Evolutionary conservation across 2,329 filamentous ascomycete species (phyloP), one percentile per base, ranked within the genome.

Genomic region (Trichoderma pleuroti): DNA sequence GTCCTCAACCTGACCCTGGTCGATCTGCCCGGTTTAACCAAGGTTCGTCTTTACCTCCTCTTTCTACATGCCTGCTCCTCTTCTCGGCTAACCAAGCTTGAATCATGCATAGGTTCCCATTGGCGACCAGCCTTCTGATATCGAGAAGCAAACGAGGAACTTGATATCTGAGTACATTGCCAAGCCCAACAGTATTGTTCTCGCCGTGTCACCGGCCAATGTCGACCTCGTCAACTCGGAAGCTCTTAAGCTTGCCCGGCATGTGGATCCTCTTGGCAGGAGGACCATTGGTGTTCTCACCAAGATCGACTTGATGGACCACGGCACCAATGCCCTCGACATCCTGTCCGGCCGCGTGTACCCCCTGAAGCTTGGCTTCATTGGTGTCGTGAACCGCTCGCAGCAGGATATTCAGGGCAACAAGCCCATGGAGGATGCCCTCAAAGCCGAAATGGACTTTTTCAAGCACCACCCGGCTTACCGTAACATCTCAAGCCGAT

Each of bases 221-320:
- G 95, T 98, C 77, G 96, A 99, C 79, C 91, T 99, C 76, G 96
- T 98, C 80, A 99, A 99, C 82, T 99, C 96, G 9, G 96, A 99
- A 81, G 94, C 96, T 9, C 84, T 99, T 76, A 99, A 99, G 83
- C 91, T 99, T 72, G 96, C 96, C 72, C 91, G 96, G 67, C 93
- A 99, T 89, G 96, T 99, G 68, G 96, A 99, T 81, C 92, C 96
- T 2, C 91, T 97, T 81, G 96, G 96, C 73, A 90, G 93, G 81
- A 90, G 96, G 80, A 99, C 96, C 24, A 98, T 99, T 78, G 96
- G 96, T 77, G 95, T 99, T 70, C 86, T 99, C 72, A 98, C 96
- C 72, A 99, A 99, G 84, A 86, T 99, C 74, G 96, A 99, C 80
- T 85, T 99, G 71, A 99, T 99, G 96, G 96, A 99, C 78, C 95